A percentile compares a stretch with the other conserved stretches of the same genome.
Evolutionary conservation across 1,139 yeast genomes (phyloP).

Genomic region (Nadsonia starkeyi-henricii): DNA sequence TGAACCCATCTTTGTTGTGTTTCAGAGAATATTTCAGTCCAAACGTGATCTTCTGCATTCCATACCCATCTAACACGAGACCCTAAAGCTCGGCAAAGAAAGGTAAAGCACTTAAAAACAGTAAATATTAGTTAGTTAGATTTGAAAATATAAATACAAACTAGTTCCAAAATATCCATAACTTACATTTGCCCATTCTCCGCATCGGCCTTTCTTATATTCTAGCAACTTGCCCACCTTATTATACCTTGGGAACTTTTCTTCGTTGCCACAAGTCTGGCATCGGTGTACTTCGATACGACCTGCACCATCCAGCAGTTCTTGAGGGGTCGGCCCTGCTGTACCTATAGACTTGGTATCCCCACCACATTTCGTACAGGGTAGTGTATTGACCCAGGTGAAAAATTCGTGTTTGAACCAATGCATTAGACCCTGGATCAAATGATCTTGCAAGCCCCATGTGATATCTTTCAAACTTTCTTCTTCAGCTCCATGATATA

Average conservation of each 20-base stretch:
- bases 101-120: slow-evolving; percentile 44
- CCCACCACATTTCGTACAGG: slow-evolving; percentile 43
- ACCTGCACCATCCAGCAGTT: slow-evolving; percentile 33
- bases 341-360: slow-evolving; percentile 14
- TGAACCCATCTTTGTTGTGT: slow-evolving; percentile 65
- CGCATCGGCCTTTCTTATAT: slow-evolving; percentile 70
- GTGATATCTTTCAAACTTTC: slow-evolving; percentile 20
- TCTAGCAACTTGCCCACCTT: slow-evolving; percentile 47
- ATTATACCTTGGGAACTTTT: slow-evolving; percentile 66
- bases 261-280: slow-evolving; percentile 29
- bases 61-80: slow-evolving; percentile 56
- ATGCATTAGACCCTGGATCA: slow-evolving; percentile 49
- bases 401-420: slow-evolving; percentile 78
- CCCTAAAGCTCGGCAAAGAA: slow-evolving; percentile 55
- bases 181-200: slow-evolving; percentile 73
- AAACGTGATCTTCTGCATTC: slow-evolving; percentile 89
- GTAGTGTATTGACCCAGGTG: slow-evolving; percentile 65
- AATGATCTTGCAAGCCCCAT: slow-evolving; percentile 48
- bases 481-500: slow-evolving; percentile 28
- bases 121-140: neutral
- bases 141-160: neutral
- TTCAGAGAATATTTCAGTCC: slow-evolving; percentile 79
- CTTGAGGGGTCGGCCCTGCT: slow-evolving; percentile 27
- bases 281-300: slow-evolving; percentile 55
- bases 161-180: neutral